A percentile compares a stretch with the other conserved stretches of the same genome.
These are phyloP conservation scores for Litsea cubeba DNA, from an alignment of 164 flowering plant genomes.

Conservation along the genomic window DNA sequence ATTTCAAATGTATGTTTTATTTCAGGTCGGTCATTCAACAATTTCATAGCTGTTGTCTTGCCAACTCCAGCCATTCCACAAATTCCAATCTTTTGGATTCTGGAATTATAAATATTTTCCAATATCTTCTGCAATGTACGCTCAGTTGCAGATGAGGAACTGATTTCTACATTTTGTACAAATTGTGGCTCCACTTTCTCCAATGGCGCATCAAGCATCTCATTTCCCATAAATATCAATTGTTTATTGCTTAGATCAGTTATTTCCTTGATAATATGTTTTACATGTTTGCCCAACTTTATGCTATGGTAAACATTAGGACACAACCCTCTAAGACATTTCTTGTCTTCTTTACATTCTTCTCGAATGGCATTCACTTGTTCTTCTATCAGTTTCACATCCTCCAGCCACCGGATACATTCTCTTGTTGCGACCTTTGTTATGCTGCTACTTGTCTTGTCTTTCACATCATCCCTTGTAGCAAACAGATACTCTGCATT, in stretches of 20 bases:
- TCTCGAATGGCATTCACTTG: not conserved
- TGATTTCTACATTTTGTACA: not conserved
- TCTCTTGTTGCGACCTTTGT: not conserved
- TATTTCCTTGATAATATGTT: not conserved
- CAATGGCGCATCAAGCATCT: not conserved
- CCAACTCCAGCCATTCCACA: slow-evolving; percentile 8
- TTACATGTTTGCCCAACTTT: not conserved
- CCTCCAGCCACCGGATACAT: slow-evolving; percentile 2
- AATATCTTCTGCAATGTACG: slow-evolving; percentile 3
- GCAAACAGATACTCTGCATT: not conserved
- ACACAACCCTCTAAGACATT: not conserved
- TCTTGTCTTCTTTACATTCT: slow-evolving; percentile 1
- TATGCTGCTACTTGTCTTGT: not conserved
- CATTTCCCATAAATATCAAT: not conserved
- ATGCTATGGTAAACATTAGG: not conserved
- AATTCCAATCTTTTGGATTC: not conserved
- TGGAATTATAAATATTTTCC: no score
- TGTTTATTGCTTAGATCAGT: not conserved
- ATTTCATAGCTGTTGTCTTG: slow-evolving; percentile 2
- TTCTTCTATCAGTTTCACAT: not conserved
- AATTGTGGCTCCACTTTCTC: not conserved
- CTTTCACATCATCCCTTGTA: not conserved
- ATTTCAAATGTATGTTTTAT: not conserved
- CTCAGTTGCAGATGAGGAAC: not conserved
- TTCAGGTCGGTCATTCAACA: not conserved